Conservation (phyloP, 352 stramenopile species). For the Phytopythium sindhum region DNA sequence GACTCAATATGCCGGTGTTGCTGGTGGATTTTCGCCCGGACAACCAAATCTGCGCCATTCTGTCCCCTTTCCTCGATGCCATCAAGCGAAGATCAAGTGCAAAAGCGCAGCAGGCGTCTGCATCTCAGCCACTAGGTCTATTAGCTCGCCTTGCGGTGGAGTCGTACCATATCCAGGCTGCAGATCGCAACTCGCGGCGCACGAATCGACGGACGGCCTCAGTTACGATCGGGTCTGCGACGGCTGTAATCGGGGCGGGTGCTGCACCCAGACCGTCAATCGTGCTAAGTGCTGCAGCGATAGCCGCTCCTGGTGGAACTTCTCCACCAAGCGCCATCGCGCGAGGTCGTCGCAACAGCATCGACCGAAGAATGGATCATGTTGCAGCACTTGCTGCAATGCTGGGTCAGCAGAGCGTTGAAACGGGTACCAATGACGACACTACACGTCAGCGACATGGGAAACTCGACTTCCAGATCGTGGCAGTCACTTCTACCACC, state of each 20-base stretch:
- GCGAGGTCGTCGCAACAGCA: neutral
- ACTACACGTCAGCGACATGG: neutral
- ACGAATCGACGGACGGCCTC: constrained; percentile 5
- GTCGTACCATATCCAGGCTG: neutral
- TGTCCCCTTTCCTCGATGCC: neutral
- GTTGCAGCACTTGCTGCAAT: neutral
- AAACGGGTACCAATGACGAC: neutral
- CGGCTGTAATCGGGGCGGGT: neutral
- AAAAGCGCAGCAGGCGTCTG: neutral
- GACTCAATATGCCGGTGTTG: constrained; percentile 23
- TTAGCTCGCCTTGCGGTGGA: neutral
- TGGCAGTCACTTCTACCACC: constrained; percentile 25
- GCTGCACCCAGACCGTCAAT: neutral
- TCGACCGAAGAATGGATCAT: neutral
- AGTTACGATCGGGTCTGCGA: neutral
- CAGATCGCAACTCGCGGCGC: neutral
- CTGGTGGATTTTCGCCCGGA: constrained; percentile 32
- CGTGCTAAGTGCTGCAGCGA: neutral
- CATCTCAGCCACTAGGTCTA: neutral
- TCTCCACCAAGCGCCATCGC: neutral
- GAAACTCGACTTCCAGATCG: constrained; percentile 40
- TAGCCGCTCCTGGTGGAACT: neutral
- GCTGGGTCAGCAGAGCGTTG: neutral
- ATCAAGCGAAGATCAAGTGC: neutral
- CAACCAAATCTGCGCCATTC: neutral